Conservation (phyloP, 129 eudicot genomes). For the Scalesia atractyloides region DNA sequence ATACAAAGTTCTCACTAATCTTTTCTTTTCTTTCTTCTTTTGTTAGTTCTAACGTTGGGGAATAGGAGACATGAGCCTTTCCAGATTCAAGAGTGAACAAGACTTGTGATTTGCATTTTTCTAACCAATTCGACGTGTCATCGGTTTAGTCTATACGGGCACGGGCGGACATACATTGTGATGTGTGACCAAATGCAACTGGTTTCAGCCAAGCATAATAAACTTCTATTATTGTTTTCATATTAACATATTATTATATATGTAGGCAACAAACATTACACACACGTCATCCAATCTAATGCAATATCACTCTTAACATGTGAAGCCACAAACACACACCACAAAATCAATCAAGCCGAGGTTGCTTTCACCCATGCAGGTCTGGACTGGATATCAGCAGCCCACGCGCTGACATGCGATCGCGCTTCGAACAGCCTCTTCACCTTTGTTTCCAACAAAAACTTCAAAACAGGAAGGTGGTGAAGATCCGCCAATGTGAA, state of each 20-base stretch:
- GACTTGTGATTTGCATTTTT: no score
- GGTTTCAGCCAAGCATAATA: neutral
- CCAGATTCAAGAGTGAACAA: no score
- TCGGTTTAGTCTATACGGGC: no score
- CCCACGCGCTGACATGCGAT: conserved; percentile 33
- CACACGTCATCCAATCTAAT: neutral
- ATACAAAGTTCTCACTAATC: no score
- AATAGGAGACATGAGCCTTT: no score
- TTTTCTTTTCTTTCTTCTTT: no score
- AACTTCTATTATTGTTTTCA: neutral
- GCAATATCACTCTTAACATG: neutral
- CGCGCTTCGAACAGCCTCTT: conserved; percentile 38
- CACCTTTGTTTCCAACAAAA: conserved; percentile 30
- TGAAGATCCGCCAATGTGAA: conserved; percentile 58
- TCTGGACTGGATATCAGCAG: conserved; percentile 24
- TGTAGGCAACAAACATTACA: neutral
- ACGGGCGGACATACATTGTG: no score
- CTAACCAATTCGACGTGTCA: no score
- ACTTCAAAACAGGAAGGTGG: conserved; percentile 36
- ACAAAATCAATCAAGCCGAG: neutral
- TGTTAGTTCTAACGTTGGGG: no score
- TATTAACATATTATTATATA: neutral
- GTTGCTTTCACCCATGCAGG: conserved; percentile 26
- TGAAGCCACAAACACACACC: neutral
- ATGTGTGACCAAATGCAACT: neutral